Percentiles rank a stretch among this genome's conserved stretches.
phyloP scores from a whole-genome alignment of 257 asterid genomes.

The Haberlea rhodopensis region DNA sequence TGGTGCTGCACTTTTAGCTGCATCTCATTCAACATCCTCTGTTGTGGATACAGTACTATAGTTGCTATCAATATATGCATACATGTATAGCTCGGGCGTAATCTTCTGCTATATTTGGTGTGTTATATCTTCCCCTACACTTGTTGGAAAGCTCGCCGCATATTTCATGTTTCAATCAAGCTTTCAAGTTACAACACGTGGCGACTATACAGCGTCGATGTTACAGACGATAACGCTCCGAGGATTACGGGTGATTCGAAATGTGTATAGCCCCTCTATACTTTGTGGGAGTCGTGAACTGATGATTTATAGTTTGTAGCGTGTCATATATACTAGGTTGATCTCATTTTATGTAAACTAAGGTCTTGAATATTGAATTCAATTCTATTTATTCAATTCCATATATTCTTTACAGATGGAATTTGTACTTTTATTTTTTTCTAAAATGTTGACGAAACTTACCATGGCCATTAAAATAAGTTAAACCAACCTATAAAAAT shows the following conservation, averaged over 20 bases:
- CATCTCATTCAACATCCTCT: conserved; percentile 54
- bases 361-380: conserved; percentile 23
- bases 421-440: no score
- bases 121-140: not conserved
- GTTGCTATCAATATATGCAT: conserved; percentile 38
- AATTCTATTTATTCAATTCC: conserved; percentile 39
- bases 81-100: conserved; percentile 1
- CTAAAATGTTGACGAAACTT: no score
- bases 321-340: conserved; percentile 33
- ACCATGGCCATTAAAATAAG: no score
- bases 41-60: conserved; percentile 32
- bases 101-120: not conserved
- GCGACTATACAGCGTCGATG: no score
- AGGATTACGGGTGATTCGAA: no score
- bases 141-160: not conserved
- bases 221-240: no score
- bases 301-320: not conserved
- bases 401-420: conserved; percentile 29
- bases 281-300: conserved; percentile 32
- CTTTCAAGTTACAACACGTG: no score
- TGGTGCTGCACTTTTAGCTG: conserved; percentile 90
- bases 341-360: conserved; percentile 19
- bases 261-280: conserved; percentile 48
- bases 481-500: no score
- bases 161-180: no score